Conservation (phyloP, 2,329 filamentous ascomycete genomes). For the Colletotrichum sp. region DNA sequence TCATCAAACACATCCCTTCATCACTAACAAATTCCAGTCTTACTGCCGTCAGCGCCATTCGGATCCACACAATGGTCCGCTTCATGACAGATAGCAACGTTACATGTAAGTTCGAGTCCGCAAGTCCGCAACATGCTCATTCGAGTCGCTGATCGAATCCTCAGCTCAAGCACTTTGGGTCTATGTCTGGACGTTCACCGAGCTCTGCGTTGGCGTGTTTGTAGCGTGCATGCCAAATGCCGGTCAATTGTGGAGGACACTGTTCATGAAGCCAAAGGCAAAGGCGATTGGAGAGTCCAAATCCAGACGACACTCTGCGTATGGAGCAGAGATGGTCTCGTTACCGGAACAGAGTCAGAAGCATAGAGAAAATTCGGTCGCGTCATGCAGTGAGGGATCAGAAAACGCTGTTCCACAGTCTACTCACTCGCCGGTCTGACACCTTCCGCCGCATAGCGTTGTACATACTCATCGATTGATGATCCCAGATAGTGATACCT, state of each 20-base stretch:
- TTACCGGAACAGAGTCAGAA: background rate
- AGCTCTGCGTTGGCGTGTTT: background rate
- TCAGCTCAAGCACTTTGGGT: background rate
- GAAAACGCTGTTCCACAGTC: background rate
- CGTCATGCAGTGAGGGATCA: background rate
- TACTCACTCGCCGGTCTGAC: background rate
- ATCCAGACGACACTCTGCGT: background rate
- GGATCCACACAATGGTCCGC: background rate
- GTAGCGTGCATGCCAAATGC: background rate
- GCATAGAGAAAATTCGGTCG: background rate
- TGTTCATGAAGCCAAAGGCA: background rate
- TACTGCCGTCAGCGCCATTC: background rate
- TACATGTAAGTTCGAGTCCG: background rate
- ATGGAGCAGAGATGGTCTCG: background rate
- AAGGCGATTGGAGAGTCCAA: background rate
- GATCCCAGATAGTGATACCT: background rate
- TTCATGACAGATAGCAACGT: background rate
- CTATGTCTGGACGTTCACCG: background rate
- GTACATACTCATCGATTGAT: background rate
- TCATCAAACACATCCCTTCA: rapidly evolving
- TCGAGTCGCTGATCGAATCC: background rate
- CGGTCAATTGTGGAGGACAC: background rate
- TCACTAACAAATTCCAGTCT: background rate
- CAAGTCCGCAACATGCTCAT: background rate
- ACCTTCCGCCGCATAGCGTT: background rate